phyloP scores from a whole-genome alignment of 2,329 filamentous ascomycete genomes.

The Penicillium brevicompactum region DNA sequence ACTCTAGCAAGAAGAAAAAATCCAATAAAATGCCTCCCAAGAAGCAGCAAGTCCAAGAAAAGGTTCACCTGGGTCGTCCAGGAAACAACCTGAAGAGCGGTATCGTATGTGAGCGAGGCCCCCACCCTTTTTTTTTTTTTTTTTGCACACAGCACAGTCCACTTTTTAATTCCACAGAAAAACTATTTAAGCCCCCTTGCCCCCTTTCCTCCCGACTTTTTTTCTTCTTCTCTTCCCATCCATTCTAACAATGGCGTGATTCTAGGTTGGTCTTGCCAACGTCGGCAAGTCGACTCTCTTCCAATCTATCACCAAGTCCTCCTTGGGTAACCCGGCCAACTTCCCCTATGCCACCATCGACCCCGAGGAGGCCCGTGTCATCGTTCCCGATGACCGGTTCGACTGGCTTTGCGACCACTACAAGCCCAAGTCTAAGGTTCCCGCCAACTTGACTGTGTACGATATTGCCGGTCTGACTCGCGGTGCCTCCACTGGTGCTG shows the following conservation, averaged over 20 bases:
- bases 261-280: constrained; percentile 93
- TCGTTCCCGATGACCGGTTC: constrained; percentile 93
- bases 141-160: constrained; percentile 30
- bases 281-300: constrained; percentile 99
- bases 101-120: constrained; percentile 75
- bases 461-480: constrained; percentile 97
- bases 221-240: constrained; percentile 18
- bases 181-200: constrained; percentile 25
- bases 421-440: constrained; percentile 96
- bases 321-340: constrained; percentile 97
- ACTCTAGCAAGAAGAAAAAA: constrained; percentile 62
- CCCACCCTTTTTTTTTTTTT: constrained; percentile 34
- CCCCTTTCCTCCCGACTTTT: constrained; percentile 15
- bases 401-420: constrained; percentile 96
- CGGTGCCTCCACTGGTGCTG: constrained; percentile 94
- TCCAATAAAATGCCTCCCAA: constrained; percentile 89
- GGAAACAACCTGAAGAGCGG: constrained; percentile 99
- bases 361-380: constrained; percentile 94
- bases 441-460: constrained; percentile 96
- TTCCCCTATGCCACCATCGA: constrained; percentile 99
- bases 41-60: constrained; percentile 88
- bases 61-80: constrained; percentile 91
- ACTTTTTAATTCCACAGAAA: constrained; percentile 28
- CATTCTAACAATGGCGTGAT: constrained; percentile 19
- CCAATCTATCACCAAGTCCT: constrained; percentile 98